Base-by-base conservation (phyloP, 129 eudicot genomes). In the Scalesia atractyloides region DNA sequence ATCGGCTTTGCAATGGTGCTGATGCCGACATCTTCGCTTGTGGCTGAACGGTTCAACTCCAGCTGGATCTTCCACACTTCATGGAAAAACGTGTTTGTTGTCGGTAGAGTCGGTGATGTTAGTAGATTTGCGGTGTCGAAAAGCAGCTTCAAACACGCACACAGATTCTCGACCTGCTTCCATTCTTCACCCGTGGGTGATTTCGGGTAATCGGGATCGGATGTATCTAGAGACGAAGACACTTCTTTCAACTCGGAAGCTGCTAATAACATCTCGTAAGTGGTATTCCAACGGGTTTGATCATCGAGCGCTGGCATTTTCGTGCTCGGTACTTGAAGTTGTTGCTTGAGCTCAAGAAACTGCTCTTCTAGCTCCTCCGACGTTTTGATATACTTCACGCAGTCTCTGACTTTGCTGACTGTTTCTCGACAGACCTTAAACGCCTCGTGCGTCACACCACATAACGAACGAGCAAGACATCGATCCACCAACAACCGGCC, bases 371-470 rank as follows among this genome's bases (percentile, higher is more conserved):
- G 85, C 1, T 84, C 76, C 48, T 91, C 97, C 10, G 92, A 88
- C 0, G 96, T 88, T 80, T 86, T 91, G 26, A 91, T 96, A 70
- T 88, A 88, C 93, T 91, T 91, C n/a, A 88, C 91, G 39, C 89
- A 84, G 52, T 85, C 86, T 64, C 97, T 81, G 8, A 91, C 86
- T 63, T 88, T 91, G 37, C 74, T 84, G 17, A 91, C 86, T 0
- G 81, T 77, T n/a, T 82, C 91, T 0, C 80, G 70, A 18, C 78
- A 83, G 36, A 76, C 77, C 15, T 51, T 74, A 19, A 88, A 50
- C 6, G 85, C 93, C 26, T 81, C 91, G 56, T 70, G 79, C 17
- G 89, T 91, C 12, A 91, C 89, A 54, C 82, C 46, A 69, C 93
- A 86, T 56, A 91, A 63, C 20, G 87, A 78, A 41, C 87, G 97